Conservation (phyloP, 2,329 filamentous ascomycete genomes). For the Diplodia mutila region DNA sequence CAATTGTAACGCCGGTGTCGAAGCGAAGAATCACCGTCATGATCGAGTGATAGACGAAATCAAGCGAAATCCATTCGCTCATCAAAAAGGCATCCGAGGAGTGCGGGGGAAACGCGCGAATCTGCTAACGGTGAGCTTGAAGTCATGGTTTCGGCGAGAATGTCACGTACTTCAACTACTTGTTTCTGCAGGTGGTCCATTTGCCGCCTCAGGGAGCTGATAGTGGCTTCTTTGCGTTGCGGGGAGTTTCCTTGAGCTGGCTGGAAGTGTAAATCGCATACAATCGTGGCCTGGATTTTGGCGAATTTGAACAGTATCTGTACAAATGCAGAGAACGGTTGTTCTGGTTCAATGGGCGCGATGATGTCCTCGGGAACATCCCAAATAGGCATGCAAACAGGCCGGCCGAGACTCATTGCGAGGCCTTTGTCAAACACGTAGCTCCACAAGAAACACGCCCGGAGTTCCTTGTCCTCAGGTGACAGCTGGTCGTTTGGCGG, state of each 20-base stretch:
- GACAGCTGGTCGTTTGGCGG: constrained; percentile 30
- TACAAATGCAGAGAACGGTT: constrained; percentile 34
- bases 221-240: constrained; percentile 23
- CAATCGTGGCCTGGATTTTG: constrained; percentile 36
- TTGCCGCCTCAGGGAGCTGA: constrained; percentile 31
- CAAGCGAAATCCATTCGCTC: constrained; percentile 39
- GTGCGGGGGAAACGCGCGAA: constrained; percentile 24
- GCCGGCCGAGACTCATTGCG: constrained; percentile 38
- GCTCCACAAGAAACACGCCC: constrained; percentile 37
- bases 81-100: constrained; percentile 31
- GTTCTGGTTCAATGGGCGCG: constrained; percentile 33
- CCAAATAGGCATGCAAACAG: constrained; percentile 36
- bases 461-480: constrained; percentile 33
- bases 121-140: constrained; percentile 32
- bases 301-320: constrained; percentile 36
- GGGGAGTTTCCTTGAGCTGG: constrained; percentile 33
- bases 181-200: constrained; percentile 32
- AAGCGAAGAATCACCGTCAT: constrained; percentile 39
- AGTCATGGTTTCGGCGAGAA: neutral
- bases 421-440: constrained; percentile 39
- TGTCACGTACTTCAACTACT: constrained; percentile 32
- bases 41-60: constrained; percentile 41
- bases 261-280: constrained; percentile 27
- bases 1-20: constrained; percentile 37
- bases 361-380: constrained; percentile 34